Percentiles rank a stretch among this genome's conserved stretches.
These are phyloP conservation scores for Meyerozyma elateridarum DNA, from an alignment of 1,139 yeast genomes.

Conservation along the genomic window DNA sequence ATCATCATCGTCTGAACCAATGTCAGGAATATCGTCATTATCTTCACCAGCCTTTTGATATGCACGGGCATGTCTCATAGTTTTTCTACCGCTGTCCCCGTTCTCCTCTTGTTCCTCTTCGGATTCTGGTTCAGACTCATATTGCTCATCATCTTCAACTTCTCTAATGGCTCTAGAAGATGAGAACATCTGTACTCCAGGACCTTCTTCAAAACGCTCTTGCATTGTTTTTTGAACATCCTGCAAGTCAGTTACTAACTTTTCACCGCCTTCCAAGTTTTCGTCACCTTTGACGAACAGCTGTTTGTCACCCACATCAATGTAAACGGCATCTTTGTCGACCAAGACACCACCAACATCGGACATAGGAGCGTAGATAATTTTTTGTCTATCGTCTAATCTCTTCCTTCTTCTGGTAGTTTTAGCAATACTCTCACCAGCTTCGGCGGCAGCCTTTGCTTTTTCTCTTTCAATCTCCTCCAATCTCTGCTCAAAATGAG, in stretches of 20 bases:
- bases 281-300: conserved; percentile 52
- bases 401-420: conserved; percentile 75
- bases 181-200: conserved; percentile 72
- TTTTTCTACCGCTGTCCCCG: conserved; percentile 50
- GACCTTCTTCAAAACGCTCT: conserved; percentile 55
- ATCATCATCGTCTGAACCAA: conserved; percentile 32
- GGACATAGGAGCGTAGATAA: conserved; percentile 98
- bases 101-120: conserved; percentile 28
- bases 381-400: conserved; percentile 88
- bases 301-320: conserved; percentile 71
- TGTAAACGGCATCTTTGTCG: conserved; percentile 95
- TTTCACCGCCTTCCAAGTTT: conserved; percentile 78
- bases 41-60: conserved; percentile 50
- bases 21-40: conserved; percentile 29
- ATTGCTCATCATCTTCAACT: conserved; percentile 32
- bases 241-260: conserved; percentile 77
- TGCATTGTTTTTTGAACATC: conserved; percentile 60
- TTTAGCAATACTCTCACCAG: conserved; percentile 52
- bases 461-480: conserved; percentile 75
- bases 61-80: conserved; percentile 56
- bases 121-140: conserved; percentile 27
- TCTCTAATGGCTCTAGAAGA: conserved; percentile 48
- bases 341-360: conserved; percentile 97
- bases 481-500: conserved; percentile 77
- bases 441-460: conserved; percentile 56